phyloP scores from a whole-genome alignment of 768 basidiomycete species.

The Tylopilus felleus region DNA sequence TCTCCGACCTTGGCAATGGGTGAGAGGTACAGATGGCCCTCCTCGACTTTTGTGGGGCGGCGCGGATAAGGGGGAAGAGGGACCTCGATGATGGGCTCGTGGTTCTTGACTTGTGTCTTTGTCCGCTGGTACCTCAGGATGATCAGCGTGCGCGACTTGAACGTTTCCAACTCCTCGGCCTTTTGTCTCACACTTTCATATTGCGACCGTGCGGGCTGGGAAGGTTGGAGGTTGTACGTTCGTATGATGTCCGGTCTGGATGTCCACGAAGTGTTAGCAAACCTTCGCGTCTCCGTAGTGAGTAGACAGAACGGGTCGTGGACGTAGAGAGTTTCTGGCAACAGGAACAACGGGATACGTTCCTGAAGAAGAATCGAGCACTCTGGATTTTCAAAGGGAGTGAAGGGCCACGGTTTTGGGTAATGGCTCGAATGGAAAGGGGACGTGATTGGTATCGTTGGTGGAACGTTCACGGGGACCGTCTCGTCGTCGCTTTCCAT shows the following conservation, averaged over 20 bases:
- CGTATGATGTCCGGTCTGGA: slow-evolving; percentile 31
- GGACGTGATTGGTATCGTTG: slow-evolving; percentile 13
- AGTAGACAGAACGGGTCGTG: slow-evolving; percentile 43
- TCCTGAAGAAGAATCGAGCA: slow-evolving; percentile 30
- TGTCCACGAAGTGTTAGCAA: slow-evolving; percentile 23
- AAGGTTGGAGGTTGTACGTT: slow-evolving; percentile 29
- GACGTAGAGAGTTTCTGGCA: slow-evolving; percentile 41
- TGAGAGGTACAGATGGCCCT: slow-evolving; percentile 50
- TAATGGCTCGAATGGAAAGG: slow-evolving; percentile 36
- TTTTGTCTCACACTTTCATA: slow-evolving; percentile 3
- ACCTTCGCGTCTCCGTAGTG: slow-evolving; percentile 1
- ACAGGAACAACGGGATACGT: slow-evolving; percentile 32
- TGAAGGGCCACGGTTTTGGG: slow-evolving; percentile 39
- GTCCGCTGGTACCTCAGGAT: too few relatives aligned
- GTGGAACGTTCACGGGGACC: neutral
- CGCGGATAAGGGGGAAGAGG: slow-evolving; percentile 27
- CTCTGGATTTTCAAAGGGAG: slow-evolving; percentile 33
- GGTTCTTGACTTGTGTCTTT: slow-evolving; percentile 21
- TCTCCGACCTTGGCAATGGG: slow-evolving; percentile 35
- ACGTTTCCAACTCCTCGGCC: slow-evolving; percentile 8
- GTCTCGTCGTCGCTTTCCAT: neutral
- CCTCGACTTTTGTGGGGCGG: slow-evolving; percentile 24
- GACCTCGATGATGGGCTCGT: slow-evolving; percentile 30
- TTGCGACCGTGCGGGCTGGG: neutral
- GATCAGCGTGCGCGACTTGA: slow-evolving; percentile 18